Base-by-base conservation (phyloP, 495 filamentous ascomycete genomes). In the Clavariopsis aquatica region DNA sequence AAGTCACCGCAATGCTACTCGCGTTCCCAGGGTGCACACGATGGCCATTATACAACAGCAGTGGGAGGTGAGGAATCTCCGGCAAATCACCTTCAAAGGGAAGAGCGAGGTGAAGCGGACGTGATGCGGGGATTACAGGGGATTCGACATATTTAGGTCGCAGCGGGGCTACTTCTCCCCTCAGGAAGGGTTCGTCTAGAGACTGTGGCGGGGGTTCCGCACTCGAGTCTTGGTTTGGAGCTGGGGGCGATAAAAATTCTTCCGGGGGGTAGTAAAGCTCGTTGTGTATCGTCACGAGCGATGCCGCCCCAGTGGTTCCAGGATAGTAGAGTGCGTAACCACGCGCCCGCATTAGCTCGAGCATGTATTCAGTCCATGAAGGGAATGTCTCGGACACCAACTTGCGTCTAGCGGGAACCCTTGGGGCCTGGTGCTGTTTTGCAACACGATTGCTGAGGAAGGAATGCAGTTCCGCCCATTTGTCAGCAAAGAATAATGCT, bases 261-360 rank as follows among this genome's bases (percentile, higher is more conserved):
- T 94, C 90, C 0, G 90, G 89, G 0, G 79, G 64, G 24, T 84
- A 81, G 65, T 84, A 87, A 8, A 92, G 76, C 56, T 96, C 92
- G 65, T 80, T 83, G 72, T 96, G 91, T 1, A 93, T 74, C 10
- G 83, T 88, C 6, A 81, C 87, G 13, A 95, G 65, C 8, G 81
- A 72, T 52, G 78, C 73, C 12, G 72, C 70, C 1, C 75, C 78
- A 2, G 75, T 67, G 17, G 84, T 78, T 31, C 83, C 82, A 1
- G 92, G 92, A 71, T 93, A 93, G 0, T 92, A 76, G 49, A 89
- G 82, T 69, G 80, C 86, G 75, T 93, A 95, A 12, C 89, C 89
- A 28, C 85, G 82, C 5, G 82, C 83, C 2, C 87, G 83, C 56
- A 87, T 84, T 34, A 96, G 79, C 69, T 88, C 86, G 24, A 92